Percentiles rank a stretch among this genome's conserved stretches.
Conservation (phyloP, 2,329 filamentous ascomycete genomes). For the Dryadomyces quercus-mongolicae region DNA sequence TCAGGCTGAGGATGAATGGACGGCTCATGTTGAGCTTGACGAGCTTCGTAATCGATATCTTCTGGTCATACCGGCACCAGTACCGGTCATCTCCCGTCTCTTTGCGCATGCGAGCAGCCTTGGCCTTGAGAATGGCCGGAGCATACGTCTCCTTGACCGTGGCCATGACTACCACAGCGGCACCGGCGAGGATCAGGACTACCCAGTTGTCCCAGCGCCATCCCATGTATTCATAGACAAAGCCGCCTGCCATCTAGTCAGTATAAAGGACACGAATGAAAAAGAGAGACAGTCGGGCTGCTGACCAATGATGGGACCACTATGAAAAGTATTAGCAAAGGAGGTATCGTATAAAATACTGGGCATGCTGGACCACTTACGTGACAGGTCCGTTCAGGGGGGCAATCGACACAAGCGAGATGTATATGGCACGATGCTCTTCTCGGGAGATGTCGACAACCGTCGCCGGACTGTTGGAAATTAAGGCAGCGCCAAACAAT, state of each 20-base stretch:
- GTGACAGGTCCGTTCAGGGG: slow-evolving; percentile 63
- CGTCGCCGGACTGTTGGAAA: slow-evolving; percentile 72
- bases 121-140: slow-evolving; percentile 55
- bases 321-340: slow-evolving; percentile 6
- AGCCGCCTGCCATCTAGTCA: slow-evolving; percentile 35
- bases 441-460: slow-evolving; percentile 75
- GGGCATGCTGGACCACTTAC: slow-evolving; percentile 4
- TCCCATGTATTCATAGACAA: slow-evolving; percentile 62
- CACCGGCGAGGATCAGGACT: slow-evolving; percentile 57
- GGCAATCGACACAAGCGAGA: slow-evolving; percentile 73
- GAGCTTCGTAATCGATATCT: slow-evolving; percentile 48
- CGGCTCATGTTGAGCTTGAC: slow-evolving; percentile 65
- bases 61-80: slow-evolving; percentile 73
- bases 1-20: slow-evolving; percentile 65
- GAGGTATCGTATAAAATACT: neutral
- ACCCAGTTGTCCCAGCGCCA: slow-evolving; percentile 89
- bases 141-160: slow-evolving; percentile 65
- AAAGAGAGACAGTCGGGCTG: neutral
- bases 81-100: slow-evolving; percentile 59
- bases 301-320: slow-evolving; percentile 57
- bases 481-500: slow-evolving; percentile 51
- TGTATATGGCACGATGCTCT: slow-evolving; percentile 67
- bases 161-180: slow-evolving; percentile 45
- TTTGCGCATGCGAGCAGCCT: slow-evolving; percentile 51
- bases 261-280: neutral